A percentile compares a stretch with the other conserved stretches of the same genome.
Conservation (phyloP, 192 early-diverging fungal species). For the Dispira simplex region DNA sequence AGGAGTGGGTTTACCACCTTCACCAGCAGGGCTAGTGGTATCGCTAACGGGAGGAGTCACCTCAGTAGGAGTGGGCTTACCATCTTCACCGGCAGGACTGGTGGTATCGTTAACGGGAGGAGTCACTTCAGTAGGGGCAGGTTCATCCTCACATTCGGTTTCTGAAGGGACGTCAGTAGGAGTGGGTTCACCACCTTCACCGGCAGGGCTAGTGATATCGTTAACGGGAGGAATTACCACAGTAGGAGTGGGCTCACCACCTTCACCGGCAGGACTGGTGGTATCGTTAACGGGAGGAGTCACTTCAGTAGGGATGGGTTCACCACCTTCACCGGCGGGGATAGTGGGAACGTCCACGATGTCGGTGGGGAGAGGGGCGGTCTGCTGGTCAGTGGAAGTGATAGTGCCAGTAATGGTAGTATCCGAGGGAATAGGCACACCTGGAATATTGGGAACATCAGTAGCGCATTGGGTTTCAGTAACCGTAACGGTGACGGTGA, state of each 20-base stretch:
- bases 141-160: background rate
- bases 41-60: too few species aligned
- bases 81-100: background rate
- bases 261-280: background rate
- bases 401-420: background rate
- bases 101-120: background rate
- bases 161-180: background rate
- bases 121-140: background rate
- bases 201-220: background rate
- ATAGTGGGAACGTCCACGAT: background rate
- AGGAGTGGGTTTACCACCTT: too few species aligned
- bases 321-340: too few species aligned
- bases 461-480: background rate
- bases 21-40: too few species aligned
- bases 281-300: too few species aligned
- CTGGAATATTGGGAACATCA: background rate
- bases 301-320: too few species aligned
- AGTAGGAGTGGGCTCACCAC: background rate
- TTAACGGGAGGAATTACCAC: background rate
- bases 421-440: background rate
- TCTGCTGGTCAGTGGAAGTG: background rate
- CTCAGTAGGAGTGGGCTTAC: background rate
- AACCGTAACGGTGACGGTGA: slow-evolving; percentile 10
- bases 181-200: background rate
- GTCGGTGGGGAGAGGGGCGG: background rate